A percentile compares a stretch with the other conserved stretches of the same genome.
phyloP scores from a whole-genome alignment of 164 flowering plant genomes.

The Echeveria elegans region DNA sequence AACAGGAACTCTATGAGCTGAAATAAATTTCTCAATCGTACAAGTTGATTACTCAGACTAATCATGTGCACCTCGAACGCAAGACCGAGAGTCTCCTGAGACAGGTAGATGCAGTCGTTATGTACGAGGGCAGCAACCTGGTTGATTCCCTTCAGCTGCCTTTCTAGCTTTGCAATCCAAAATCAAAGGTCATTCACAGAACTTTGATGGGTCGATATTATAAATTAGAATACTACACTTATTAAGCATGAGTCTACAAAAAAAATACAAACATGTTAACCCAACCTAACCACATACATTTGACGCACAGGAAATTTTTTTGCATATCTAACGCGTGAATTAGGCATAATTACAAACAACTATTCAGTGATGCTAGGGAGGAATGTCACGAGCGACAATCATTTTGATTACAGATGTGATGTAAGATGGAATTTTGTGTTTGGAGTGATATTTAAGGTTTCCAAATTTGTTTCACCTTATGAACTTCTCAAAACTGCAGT shows the following conservation, averaged over 20 bases:
- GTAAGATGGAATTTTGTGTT: too few relatives aligned
- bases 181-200: conserved; percentile 12
- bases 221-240: neutral
- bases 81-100: conserved; percentile 84
- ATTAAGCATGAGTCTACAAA: neutral
- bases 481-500: too few relatives aligned
- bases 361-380: too few relatives aligned
- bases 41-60: neutral
- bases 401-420: too few relatives aligned
- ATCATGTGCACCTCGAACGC: conserved; percentile 67
- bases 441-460: too few relatives aligned
- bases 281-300: neutral
- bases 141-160: conserved; percentile 72
- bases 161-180: conserved; percentile 63
- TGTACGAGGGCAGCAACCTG: conserved; percentile 83
- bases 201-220: neutral
- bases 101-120: conserved; percentile 80
- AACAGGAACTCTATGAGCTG: neutral
- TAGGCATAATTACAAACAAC: too few relatives aligned
- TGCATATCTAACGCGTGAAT: too few relatives aligned
- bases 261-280: neutral
- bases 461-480: too few relatives aligned
- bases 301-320: too few relatives aligned
- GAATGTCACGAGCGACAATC: too few relatives aligned
- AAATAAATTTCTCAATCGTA: neutral